Conservation (phyloP, 2,329 filamentous ascomycete genomes). For the Talaromyces sp. region DNA sequence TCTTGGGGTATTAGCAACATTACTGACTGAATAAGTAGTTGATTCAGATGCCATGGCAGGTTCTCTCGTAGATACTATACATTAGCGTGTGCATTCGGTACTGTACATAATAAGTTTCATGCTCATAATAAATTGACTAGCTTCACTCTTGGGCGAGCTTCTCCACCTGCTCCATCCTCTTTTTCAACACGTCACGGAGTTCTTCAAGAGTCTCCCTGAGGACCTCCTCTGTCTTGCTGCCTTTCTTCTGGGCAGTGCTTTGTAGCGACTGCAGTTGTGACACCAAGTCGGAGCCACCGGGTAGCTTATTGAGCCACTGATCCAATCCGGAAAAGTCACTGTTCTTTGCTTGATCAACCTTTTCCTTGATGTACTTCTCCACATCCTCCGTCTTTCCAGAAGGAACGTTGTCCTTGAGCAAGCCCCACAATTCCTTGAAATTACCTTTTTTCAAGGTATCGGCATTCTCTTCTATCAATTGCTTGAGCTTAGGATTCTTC, state of each 20-base stretch:
- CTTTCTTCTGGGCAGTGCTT: background rate
- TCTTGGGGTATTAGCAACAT: too few species aligned
- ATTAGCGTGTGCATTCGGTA: background rate
- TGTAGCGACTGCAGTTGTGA: background rate
- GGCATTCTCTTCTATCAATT: slow-evolving; percentile 1
- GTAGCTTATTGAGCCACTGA: background rate
- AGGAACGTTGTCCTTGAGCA: background rate
- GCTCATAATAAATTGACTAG: background rate
- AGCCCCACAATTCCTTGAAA: background rate
- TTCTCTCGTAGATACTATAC: background rate
- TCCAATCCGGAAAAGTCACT: background rate
- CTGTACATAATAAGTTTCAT: background rate
- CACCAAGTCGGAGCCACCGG: slow-evolving; percentile 1
- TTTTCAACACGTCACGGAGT: background rate
- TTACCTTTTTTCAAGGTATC: slow-evolving; percentile 1
- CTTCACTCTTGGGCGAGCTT: background rate
- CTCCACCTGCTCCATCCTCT: background rate
- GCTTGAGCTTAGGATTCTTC: slow-evolving; percentile 1
- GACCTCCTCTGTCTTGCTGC: background rate
- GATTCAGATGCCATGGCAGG: background rate
- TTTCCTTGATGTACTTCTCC: slow-evolving; percentile 3
- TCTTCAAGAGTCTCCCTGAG: slow-evolving; percentile 2
- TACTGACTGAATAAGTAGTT: background rate
- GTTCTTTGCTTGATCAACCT: slow-evolving; percentile 5
- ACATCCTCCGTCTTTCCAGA: slow-evolving; percentile 5